Conservation (phyloP, 2,329 filamentous ascomycete species). For the Aspergillus pseudonomiae region DNA sequence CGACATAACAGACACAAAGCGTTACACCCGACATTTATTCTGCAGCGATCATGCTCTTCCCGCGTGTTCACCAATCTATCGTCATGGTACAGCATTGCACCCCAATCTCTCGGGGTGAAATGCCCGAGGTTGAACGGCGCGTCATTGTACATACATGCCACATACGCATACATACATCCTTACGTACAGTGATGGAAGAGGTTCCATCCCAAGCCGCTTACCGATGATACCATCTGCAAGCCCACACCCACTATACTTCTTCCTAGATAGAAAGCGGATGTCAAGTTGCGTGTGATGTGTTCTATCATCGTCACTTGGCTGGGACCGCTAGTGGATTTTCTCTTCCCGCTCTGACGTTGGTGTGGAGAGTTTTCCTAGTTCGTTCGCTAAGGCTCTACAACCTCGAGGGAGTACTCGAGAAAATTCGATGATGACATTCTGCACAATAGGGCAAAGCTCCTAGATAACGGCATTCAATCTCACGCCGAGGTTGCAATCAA, state of each 20-base stretch:
- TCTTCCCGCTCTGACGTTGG: slow-evolving; percentile 3
- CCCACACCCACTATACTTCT: neutral
- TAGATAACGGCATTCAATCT: neutral
- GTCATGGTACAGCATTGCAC: neutral
- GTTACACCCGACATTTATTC: neutral
- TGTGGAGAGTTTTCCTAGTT: neutral
- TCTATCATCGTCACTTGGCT: neutral
- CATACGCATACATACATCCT: neutral
- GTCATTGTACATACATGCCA: slow-evolving; percentile 4
- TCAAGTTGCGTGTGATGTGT: slow-evolving; percentile 3
- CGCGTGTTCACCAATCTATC: slow-evolving; percentile 1
- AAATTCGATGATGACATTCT: neutral
- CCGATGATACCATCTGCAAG: neutral
- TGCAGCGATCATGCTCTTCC: slow-evolving; percentile 13
- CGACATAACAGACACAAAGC: neutral
- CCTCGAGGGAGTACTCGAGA: neutral
- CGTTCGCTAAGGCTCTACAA: neutral
- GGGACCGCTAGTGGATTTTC: neutral
- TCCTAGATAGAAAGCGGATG: neutral
- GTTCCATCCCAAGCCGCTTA: neutral
- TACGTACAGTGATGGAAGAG: neutral
- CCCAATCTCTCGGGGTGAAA: neutral
- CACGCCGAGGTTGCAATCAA: neutral
- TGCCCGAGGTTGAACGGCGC: neutral
- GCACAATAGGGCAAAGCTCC: neutral